phyloP scores from a whole-genome alignment of 169 alveolate genomes.

The Babesia gibsoni region DNA sequence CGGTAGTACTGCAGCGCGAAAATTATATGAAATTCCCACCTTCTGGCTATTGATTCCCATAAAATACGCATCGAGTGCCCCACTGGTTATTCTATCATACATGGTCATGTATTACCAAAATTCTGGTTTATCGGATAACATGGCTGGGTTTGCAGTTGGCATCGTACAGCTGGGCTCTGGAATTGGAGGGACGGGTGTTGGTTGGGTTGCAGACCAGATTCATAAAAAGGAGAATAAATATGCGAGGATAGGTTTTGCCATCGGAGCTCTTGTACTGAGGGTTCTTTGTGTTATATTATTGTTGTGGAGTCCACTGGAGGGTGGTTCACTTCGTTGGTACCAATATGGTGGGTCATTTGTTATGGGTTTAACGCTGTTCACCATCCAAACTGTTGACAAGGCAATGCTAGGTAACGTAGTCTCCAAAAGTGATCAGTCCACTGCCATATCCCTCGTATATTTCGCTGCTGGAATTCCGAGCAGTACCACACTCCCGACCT shows the following conservation, averaged over 20 bases:
- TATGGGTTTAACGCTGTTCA: slow-evolving; percentile 83
- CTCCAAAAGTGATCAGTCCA: slow-evolving; percentile 83
- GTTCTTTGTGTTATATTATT: slow-evolving; percentile 70
- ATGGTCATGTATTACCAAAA: slow-evolving; percentile 86
- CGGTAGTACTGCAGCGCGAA: neutral
- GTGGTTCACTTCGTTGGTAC: slow-evolving; percentile 48
- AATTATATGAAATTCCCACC: slow-evolving; percentile 4
- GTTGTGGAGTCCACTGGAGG: slow-evolving; percentile 66
- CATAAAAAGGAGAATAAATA: slow-evolving; percentile 75
- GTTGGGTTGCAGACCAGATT: slow-evolving; percentile 79
- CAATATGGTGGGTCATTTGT: slow-evolving; percentile 66
- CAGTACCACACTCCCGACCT: slow-evolving; percentile 82
- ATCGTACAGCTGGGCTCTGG: slow-evolving; percentile 81
- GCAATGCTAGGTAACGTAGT: slow-evolving; percentile 87
- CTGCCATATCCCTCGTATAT: slow-evolving; percentile 79
- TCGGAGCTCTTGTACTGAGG: slow-evolving; percentile 69
- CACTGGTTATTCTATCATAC: slow-evolving; percentile 85
- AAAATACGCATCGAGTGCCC: slow-evolving; percentile 80
- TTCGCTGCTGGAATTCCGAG: slow-evolving; percentile 86
- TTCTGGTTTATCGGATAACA: slow-evolving; percentile 80
- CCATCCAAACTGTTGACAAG: slow-evolving; percentile 88
- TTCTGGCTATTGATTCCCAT: slow-evolving; percentile 31
- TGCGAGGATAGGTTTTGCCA: slow-evolving; percentile 85
- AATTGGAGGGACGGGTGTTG: slow-evolving; percentile 88
- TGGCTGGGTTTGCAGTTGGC: slow-evolving; percentile 83